A percentile compares a stretch with the other conserved stretches of the same genome.
These are phyloP conservation scores for Lentinula sp. DNA, from an alignment of 768 basidiomycete species.

Conservation along the genomic window DNA sequence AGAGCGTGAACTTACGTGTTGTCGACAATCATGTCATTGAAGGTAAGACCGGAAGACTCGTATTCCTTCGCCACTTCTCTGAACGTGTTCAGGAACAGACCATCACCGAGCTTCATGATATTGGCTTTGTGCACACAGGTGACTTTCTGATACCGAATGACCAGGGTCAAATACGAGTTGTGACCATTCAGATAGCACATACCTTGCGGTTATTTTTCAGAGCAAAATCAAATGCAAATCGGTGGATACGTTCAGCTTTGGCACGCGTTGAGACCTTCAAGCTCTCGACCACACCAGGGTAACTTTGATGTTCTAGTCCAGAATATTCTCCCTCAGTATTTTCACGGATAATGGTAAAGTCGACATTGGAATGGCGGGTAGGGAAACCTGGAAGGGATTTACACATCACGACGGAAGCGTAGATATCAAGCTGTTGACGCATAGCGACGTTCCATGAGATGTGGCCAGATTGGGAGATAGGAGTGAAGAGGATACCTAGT, in stretches of 20 bases:
- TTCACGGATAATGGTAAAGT: slow-evolving; percentile 99
- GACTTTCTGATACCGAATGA: slow-evolving; percentile 66
- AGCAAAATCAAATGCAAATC: slow-evolving; percentile 99
- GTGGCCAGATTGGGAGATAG: slow-evolving; percentile 92
- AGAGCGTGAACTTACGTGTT: slow-evolving; percentile 65
- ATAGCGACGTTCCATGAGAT: slow-evolving; percentile 99
- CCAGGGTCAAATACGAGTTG: background rate
- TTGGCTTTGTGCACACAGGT: slow-evolving; percentile 99
- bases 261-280: slow-evolving; percentile 94
- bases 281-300: slow-evolving; percentile 96
- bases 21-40: slow-evolving; percentile 98
- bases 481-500: slow-evolving; percentile 95
- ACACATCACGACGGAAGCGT: slow-evolving; percentile 97
- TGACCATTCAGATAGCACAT: slow-evolving; percentile 9
- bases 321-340: slow-evolving; percentile 99
- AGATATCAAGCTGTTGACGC: slow-evolving; percentile 99
- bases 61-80: slow-evolving; percentile 95
- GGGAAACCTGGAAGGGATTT: slow-evolving; percentile 96
- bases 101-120: slow-evolving; percentile 99
- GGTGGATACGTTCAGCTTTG: slow-evolving; percentile 93
- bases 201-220: slow-evolving; percentile 98
- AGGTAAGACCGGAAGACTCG: slow-evolving; percentile 84
- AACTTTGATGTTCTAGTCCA: slow-evolving; percentile 95
- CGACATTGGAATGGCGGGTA: slow-evolving; percentile 93
- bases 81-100: slow-evolving; percentile 98